These are phyloP conservation scores for Colletotrichum sp. DNA, from an alignment of 2,329 filamentous ascomycete species.

Conservation along the genomic window DNA sequence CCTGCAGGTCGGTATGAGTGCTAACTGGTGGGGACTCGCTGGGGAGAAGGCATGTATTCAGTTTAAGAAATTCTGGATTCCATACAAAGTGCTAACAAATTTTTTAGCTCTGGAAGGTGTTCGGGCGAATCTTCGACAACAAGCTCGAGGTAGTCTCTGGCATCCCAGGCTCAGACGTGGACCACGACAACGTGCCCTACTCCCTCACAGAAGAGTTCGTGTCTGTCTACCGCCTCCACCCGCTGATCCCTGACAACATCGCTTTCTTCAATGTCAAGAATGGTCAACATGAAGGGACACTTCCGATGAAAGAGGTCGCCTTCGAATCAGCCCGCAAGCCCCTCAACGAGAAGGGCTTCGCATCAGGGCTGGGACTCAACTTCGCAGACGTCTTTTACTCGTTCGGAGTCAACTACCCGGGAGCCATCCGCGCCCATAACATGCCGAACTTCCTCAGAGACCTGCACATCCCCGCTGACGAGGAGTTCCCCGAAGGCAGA, in stretches of 20 bases:
- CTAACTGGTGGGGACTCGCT: not conserved
- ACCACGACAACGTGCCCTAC: not conserved
- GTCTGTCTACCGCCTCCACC: not conserved
- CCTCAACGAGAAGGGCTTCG: not conserved
- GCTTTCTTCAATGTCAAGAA: not conserved
- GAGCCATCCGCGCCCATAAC: constrained; percentile 44
- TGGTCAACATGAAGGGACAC: not conserved
- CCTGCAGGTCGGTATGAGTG: not conserved
- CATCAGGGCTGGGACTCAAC: constrained; percentile 40
- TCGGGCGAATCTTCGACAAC: not conserved
- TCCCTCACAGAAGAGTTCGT: not conserved
- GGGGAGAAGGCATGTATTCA: not conserved
- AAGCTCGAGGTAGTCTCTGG: not conserved
- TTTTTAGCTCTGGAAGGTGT: not conserved
- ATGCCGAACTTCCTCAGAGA: constrained; percentile 40
- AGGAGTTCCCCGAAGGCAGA: constrained; percentile 38
- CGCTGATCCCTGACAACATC: not conserved
- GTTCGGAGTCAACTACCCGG: constrained; percentile 53
- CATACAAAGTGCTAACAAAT: not conserved
- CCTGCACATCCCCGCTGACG: constrained; percentile 29
- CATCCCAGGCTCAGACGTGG: not conserved
- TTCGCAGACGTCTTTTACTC: constrained; percentile 47
- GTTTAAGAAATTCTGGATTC: not conserved
- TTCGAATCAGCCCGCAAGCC: not conserved
- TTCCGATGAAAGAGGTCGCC: not conserved